Conservation (phyloP, 169 alveolate species). For the Cryptosporidium felis region DNA sequence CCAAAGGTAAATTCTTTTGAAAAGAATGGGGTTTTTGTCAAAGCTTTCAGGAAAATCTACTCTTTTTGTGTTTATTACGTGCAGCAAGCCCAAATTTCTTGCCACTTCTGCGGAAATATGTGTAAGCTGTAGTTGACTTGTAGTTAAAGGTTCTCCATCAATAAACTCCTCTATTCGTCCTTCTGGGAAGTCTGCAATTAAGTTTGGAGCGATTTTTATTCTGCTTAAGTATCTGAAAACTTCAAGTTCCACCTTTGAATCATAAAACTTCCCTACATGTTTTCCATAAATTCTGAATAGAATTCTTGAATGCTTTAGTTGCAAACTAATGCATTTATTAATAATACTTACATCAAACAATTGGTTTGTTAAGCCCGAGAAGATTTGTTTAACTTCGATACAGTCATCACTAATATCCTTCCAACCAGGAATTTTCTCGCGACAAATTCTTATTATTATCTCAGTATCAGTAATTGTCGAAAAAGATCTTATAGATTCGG, state of each 20-base stretch:
- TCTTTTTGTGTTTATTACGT: conserved; percentile 41
- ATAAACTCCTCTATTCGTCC: conserved; percentile 84
- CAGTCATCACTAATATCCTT: conserved; percentile 51
- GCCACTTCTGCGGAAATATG: conserved; percentile 77
- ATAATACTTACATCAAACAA: conserved; percentile 75
- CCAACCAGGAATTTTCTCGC: conserved; percentile 76
- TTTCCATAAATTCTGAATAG: conserved; percentile 78
- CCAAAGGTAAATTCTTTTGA: conserved; percentile 67
- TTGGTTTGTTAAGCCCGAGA: conserved; percentile 78
- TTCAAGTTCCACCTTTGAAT: conserved; percentile 77
- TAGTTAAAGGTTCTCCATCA: conserved; percentile 79
- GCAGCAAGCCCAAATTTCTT: conserved; percentile 52
- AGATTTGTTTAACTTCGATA: conserved; percentile 75
- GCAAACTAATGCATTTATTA: conserved; percentile 30
- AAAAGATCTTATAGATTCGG: conserved; percentile 60
- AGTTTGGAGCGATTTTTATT: conserved; percentile 77
- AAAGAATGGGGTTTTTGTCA: conserved; percentile 57
- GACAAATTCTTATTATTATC: conserved; percentile 74
- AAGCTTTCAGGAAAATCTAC: conserved; percentile 41
- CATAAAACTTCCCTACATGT: conserved; percentile 77
- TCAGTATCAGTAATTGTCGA: conserved; percentile 77
- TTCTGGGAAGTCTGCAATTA: conserved; percentile 77
- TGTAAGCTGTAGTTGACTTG: conserved; percentile 73
- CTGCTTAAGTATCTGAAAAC: conserved; percentile 78
- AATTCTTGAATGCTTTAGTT: conserved; percentile 71